These are phyloP conservation scores for Leishmania braziliensis DNA, from an alignment of 208 protist species.

Conservation along the genomic window DNA sequence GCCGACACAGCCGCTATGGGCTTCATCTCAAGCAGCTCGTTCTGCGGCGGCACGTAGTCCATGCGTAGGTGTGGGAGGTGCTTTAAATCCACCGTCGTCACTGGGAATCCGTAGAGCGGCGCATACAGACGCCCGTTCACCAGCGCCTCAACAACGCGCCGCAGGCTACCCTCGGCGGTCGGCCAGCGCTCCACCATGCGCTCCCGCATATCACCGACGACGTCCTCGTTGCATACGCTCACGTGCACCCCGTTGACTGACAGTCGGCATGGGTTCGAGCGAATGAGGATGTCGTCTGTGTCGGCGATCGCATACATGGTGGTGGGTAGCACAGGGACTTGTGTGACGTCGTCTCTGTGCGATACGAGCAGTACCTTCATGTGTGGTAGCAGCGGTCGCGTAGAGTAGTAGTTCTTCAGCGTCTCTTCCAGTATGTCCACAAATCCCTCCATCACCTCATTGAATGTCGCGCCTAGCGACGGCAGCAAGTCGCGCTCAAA, in stretches of 20 bases:
- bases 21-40: slow-evolving; percentile 18
- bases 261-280: slow-evolving; percentile 85
- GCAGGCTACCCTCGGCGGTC: slow-evolving; percentile 71
- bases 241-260: slow-evolving; percentile 81
- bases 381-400: slow-evolving; percentile 31
- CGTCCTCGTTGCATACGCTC: slow-evolving; percentile 85
- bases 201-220: slow-evolving; percentile 68
- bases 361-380: slow-evolving; percentile 79
- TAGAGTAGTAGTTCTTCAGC: slow-evolving; percentile 61
- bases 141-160: slow-evolving; percentile 73
- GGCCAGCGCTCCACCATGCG: slow-evolving; percentile 81
- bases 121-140: slow-evolving; percentile 77
- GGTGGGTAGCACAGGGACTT: slow-evolving; percentile 79
- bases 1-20: background rate
- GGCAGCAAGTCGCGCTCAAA: slow-evolving; percentile 63
- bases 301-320: slow-evolving; percentile 80
- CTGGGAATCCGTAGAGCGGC: slow-evolving; percentile 64
- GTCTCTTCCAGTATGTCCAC: slow-evolving; percentile 73
- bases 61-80: slow-evolving; percentile 63
- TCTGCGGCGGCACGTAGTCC: slow-evolving; percentile 47
- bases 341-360: slow-evolving; percentile 74
- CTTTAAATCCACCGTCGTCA: slow-evolving; percentile 54
- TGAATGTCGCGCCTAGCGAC: slow-evolving; percentile 54
- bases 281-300: slow-evolving; percentile 60
- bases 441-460: slow-evolving; percentile 63